phyloP scores from a whole-genome alignment of 208 protist species.

The Giardia muris region DNA sequence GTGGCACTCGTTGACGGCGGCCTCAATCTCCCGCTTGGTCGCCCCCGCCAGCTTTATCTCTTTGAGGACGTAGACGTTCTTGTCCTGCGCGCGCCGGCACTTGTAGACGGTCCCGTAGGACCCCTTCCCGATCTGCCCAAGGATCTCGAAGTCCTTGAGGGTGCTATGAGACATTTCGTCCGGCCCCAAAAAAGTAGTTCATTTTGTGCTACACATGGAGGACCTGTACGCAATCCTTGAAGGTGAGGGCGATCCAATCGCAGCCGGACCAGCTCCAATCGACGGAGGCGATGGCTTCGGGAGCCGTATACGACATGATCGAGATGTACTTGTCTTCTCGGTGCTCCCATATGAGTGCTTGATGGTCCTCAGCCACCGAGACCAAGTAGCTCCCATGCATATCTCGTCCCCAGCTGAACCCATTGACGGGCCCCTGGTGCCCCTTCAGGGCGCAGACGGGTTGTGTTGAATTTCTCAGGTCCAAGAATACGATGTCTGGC shows the following conservation, averaged over 20 bases:
- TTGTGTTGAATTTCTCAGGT: not conserved
- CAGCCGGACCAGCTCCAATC: not conserved
- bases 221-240: not conserved
- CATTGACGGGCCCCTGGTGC: not conserved
- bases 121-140: not conserved
- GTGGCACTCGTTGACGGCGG: slow-evolving; percentile 24
- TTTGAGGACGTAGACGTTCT: not conserved
- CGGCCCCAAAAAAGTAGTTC: not conserved
- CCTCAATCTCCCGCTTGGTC: not conserved
- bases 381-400: not conserved
- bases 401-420: not conserved
- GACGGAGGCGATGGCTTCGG: not conserved
- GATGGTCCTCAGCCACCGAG: not conserved
- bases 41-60: not conserved
- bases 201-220: not conserved
- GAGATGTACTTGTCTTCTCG: not conserved
- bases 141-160: slow-evolving; percentile 8
- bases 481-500: not conserved
- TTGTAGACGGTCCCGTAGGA: slow-evolving; percentile 18
- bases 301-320: not conserved
- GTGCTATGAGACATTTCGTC: slow-evolving; percentile 22
- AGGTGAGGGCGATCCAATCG: not conserved
- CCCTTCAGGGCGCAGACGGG: not conserved
- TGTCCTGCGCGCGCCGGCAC: not conserved
- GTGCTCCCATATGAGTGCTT: not conserved